Percentiles rank a stretch among this genome's conserved stretches.
phyloP scores from a whole-genome alignment of 2,329 filamentous ascomycete species.

The Pyricularia sp. region DNA sequence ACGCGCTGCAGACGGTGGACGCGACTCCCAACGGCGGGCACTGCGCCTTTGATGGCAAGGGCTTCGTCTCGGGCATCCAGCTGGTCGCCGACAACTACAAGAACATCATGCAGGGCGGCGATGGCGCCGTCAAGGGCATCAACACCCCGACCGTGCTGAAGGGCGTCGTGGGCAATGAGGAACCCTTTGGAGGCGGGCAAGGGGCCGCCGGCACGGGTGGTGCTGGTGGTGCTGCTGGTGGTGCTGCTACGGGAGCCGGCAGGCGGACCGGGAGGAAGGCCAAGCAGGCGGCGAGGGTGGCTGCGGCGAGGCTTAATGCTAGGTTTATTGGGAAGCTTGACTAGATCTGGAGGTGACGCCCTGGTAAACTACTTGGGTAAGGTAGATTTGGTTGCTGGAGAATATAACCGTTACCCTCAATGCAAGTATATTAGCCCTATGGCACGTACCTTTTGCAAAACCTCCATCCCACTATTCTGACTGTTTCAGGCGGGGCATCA shows the following conservation, averaged over 20 bases:
- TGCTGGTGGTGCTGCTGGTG: background rate
- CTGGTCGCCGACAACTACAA: conserved; percentile 43
- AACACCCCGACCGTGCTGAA: conserved; percentile 37
- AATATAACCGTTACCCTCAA: too few species aligned
- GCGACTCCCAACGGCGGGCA: conserved; percentile 46
- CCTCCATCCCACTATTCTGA: background rate
- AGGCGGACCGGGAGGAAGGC: background rate
- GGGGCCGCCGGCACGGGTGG: background rate
- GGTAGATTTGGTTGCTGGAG: too few species aligned
- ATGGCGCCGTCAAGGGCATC: conserved; percentile 38
- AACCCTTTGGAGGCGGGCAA: conserved; percentile 9
- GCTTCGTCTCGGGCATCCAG: conserved; percentile 46
- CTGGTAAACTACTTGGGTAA: background rate
- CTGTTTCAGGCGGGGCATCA: background rate
- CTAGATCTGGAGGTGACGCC: background rate
- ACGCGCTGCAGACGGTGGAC: conserved; percentile 45
- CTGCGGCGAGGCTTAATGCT: background rate
- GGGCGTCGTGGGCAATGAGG: conserved; percentile 38
- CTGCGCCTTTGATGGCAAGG: conserved; percentile 46
- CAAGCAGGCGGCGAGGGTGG: background rate
- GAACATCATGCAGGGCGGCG: conserved; percentile 42
- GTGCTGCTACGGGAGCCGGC: too few species aligned
- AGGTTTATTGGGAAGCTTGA: background rate
- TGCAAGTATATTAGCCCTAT: too few species aligned
- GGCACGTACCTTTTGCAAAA: background rate